These are phyloP conservation scores for Salicornia ramosissima DNA, from an alignment of 148 eudicot genomes.

Conservation along the genomic window DNA sequence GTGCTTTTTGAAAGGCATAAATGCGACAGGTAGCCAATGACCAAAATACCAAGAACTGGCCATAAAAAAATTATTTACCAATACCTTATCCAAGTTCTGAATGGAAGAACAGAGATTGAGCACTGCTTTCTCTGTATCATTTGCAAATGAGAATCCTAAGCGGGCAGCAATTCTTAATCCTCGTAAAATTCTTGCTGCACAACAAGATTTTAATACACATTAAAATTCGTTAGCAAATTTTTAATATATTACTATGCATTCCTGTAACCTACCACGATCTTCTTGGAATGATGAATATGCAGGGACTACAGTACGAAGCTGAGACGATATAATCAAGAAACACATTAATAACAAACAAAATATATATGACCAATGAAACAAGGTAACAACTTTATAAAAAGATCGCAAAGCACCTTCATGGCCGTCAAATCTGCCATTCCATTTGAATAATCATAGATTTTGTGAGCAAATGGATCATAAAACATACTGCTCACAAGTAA, in stretches of 20 bases:
- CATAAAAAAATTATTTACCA: not conserved
- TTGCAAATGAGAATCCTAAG: slow-evolving; percentile 62
- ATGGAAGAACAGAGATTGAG: slow-evolving; percentile 46
- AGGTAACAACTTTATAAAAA: not conserved
- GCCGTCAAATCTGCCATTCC: slow-evolving; percentile 66
- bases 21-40: not conserved
- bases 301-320: slow-evolving; percentile 76
- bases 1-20: not conserved
- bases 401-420: slow-evolving; percentile 49
- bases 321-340: slow-evolving; percentile 32
- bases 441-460: slow-evolving; percentile 69
- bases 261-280: slow-evolving; percentile 60
- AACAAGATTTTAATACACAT: not conserved
- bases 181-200: slow-evolving; percentile 86
- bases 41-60: not conserved
- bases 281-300: slow-evolving; percentile 73
- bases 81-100: slow-evolving; percentile 52
- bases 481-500: slow-evolving; percentile 54
- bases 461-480: slow-evolving; percentile 65
- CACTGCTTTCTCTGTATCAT: slow-evolving; percentile 68
- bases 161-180: slow-evolving; percentile 96
- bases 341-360: not conserved
- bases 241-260: not conserved
- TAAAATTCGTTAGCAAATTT: not conserved
- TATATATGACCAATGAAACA: slow-evolving; percentile 1